Evolutionary conservation across 768 basidiomycete genomes (phyloP), one percentile per base, ranked within the genome.

Genomic region (Termitomyces sp.): DNA sequence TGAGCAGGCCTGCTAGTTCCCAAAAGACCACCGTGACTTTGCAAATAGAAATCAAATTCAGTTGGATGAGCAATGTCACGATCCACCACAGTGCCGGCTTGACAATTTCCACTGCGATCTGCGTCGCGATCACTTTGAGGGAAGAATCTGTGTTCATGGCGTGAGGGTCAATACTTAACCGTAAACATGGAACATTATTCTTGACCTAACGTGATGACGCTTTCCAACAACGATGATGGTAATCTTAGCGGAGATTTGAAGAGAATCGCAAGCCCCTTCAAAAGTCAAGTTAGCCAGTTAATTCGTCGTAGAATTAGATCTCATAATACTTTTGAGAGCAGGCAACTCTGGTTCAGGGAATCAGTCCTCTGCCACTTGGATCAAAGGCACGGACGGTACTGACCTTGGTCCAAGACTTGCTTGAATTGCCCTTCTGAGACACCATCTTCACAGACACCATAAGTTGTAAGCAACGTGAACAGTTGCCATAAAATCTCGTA

Each of bases 81-180:
- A 66, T 93, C 91, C 24, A 91, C 81, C 16, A 93, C 88, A 0
- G 89, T 89, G 6, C 91, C 91, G 0, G 91, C 89, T 1, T 78
- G 82, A 64, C 85, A 87, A 64, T 93, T 93, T 2, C 86, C 87
- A 56, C 84, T 88, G 56, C 75, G 77, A 62, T 93, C 91, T 0
- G 74, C 82, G n/a, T 88, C 83, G 6, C 67, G 62, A 1, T 65
- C 61, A 36, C 59, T 69, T 55, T 68, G 65, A 43, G 69, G 68
- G 61, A 70, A 76, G 58, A 79, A 76, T 44, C 76, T 78, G 52
- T 14, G n/a, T 18, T 24, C 12, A 39, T n/a, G 24, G n/a, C 27
- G 14, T 33, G 42, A 26, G n/a, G n/a, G 45, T 34, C n/a, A 39
- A 20, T 30, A 32, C 36, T 37, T 14, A 22, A 13, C 9, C 13